Percentiles rank a stretch among this genome's conserved stretches.
phyloP scores from a whole-genome alignment of 1,284 basidiomycete genomes.

The Blastosporella zonata region DNA sequence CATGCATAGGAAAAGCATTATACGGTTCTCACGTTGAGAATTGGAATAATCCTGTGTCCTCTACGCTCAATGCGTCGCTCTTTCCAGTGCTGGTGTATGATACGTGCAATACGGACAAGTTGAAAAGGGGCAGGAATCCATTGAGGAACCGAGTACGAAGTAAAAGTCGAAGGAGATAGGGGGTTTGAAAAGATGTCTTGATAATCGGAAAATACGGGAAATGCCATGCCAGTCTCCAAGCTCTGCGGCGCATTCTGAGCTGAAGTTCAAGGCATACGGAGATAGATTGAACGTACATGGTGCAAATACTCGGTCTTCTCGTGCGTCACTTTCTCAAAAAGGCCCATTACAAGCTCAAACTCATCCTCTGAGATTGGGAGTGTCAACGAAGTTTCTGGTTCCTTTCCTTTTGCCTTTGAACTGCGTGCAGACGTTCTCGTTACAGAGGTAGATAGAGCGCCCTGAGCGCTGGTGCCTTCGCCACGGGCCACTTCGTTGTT shows the following conservation, averaged over 20 bases:
- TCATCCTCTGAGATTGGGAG: conserved; percentile 81
- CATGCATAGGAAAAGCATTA: neutral
- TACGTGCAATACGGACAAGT: conserved; percentile 62
- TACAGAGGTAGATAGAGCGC: conserved; percentile 47
- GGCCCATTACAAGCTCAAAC: conserved; percentile 93
- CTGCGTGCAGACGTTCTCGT: conserved; percentile 56
- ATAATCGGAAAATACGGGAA: conserved; percentile 80
- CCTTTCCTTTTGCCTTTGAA: conserved; percentile 77
- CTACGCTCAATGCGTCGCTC: conserved; percentile 70
- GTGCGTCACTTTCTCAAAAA: conserved; percentile 90
- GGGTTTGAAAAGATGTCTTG: conserved; percentile 66
- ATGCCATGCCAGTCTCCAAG: conserved; percentile 60
- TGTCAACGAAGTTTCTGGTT: conserved; percentile 60
- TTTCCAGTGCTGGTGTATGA: conserved; percentile 81
- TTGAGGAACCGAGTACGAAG: conserved; percentile 57
- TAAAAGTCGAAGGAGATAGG: conserved; percentile 57
- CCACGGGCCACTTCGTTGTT: conserved; percentile 87
- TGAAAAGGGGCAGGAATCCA: conserved; percentile 58
- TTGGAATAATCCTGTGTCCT: conserved; percentile 78
- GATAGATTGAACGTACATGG: conserved; percentile 56
- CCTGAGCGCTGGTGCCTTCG: conserved; percentile 76
- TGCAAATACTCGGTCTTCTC: conserved; percentile 92
- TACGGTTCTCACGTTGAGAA: conserved; percentile 63
- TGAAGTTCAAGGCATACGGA: neutral
- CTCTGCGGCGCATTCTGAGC: conserved; percentile 31